Evolutionary conservation across 2,329 filamentous ascomycete species (phyloP), one percentile per base, ranked within the genome.

Genomic region (Metarhizium album): DNA sequence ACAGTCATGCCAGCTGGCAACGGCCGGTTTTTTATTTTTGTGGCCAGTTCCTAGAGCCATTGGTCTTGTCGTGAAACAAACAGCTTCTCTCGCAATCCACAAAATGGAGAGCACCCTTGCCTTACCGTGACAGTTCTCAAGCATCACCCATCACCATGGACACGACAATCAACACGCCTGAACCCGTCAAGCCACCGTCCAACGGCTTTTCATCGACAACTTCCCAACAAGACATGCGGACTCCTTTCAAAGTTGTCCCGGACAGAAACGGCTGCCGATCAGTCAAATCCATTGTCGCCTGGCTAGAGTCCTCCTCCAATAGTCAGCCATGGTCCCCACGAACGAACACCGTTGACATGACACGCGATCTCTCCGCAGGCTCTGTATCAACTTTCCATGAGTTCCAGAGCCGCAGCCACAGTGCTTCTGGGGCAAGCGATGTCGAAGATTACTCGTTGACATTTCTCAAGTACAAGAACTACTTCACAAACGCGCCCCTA

Each of bases 371-470:
- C 14, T 53, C 52, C 18, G 24, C 49, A 3, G 31, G 47, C 43
- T 52, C 52, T 8, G 7, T 47, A 1, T 47, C 52, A 20, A 42
- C 27, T 11, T 47, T 9, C 27, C 42, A 40, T 27, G 42, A 42
- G 7, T 22, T 16, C 27, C 23, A 20, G 18, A 37, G 35, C 5
- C 42, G 23, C 2, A 46, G 46, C 14, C 23, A 45, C 42, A 47
- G 46, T 6, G 37, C 33, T 2, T 47, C 52, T 2, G 49, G 29
- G 23, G 40, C 53, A 2, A 52, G 49, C 13, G 57, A 57, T 24
- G 58, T 60, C 23, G 64, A 64, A 38, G 61, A 64, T 3, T 60
- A 66, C 51, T 65, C 62, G 9, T 55, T 68, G 51, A 64, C 62
- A 3, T 50, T 64, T 18, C 56, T 67, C 13, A 60, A 62, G 42